These are phyloP conservation scores for Boletus sp. DNA, from an alignment of 1,284 basidiomycete species.

Conservation along the genomic window DNA sequence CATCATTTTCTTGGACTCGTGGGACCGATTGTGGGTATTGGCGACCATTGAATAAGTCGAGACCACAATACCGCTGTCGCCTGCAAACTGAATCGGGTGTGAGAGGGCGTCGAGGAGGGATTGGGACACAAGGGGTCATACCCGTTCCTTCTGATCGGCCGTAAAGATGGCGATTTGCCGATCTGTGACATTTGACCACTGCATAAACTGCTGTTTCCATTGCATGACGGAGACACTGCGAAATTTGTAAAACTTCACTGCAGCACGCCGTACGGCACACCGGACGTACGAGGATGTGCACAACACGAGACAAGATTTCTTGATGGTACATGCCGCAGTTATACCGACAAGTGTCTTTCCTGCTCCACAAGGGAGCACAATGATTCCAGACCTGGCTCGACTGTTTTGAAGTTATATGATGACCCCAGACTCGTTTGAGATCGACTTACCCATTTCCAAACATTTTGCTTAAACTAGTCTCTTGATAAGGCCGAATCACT, in stretches of 20 bases:
- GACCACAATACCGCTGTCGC: constrained; percentile 92
- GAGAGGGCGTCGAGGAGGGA: neutral
- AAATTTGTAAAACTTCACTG: constrained; percentile 6
- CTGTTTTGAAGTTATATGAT: constrained; percentile 38
- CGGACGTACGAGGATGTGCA: constrained; percentile 88
- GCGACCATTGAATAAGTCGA: constrained; percentile 99
- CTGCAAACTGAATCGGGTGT: constrained; percentile 65
- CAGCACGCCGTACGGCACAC: neutral
- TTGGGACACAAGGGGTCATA: constrained; percentile 31
- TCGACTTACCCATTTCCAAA: constrained; percentile 86
- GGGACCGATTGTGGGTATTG: constrained; percentile 91
- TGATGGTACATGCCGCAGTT: constrained; percentile 98
- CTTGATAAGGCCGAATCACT: constrained; percentile 94
- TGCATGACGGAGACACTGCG: constrained; percentile 92
- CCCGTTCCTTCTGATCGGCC: constrained; percentile 94
- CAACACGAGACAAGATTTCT: constrained; percentile 97
- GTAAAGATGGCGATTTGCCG: constrained; percentile 94
- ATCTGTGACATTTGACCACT: constrained; percentile 96
- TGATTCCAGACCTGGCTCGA: constrained; percentile 95
- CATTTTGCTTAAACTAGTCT: constrained; percentile 97
- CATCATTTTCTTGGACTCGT: constrained; percentile 99
- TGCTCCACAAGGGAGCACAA: constrained; percentile 97
- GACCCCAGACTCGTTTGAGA: neutral
- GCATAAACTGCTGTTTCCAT: constrained; percentile 96
- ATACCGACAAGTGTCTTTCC: constrained; percentile 99